Percentiles rank a stretch among this genome's conserved stretches.
Evolutionary conservation across 805 yeast genomes (phyloP).

Genomic region (Tanozyma kutaoensis): DNA sequence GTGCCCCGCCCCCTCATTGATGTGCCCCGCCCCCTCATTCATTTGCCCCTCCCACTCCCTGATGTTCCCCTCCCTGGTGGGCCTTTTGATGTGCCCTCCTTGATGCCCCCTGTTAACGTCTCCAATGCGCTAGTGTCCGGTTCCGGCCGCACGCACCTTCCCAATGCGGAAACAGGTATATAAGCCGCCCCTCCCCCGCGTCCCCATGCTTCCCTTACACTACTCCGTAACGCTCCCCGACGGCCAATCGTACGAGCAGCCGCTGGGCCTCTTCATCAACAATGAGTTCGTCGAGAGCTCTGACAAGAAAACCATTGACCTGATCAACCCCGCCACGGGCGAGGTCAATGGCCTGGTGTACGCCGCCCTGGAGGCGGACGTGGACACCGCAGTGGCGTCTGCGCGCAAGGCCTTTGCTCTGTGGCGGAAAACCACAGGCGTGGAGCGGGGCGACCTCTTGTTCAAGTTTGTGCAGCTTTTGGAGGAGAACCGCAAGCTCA

Average conservation of each 20-base stretch:
- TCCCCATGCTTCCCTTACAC: too few species aligned
- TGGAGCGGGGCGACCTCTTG: conserved; percentile 23
- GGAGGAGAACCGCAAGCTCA: conserved; percentile 13
- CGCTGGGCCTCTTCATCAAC: conserved; percentile 50
- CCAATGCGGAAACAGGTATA: too few species aligned
- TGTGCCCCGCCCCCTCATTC: too few species aligned
- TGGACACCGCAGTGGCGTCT: conserved; percentile 25
- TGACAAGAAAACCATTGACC: conserved; percentile 20
- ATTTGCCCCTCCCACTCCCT: too few species aligned
- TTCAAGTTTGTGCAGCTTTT: conserved; percentile 23
- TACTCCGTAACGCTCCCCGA: conserved; percentile 29
- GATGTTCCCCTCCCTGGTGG: too few species aligned
- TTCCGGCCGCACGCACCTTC: too few species aligned
- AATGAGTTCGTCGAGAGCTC: conserved; percentile 33
- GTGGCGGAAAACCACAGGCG: conserved; percentile 36
- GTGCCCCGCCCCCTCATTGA: too few species aligned
- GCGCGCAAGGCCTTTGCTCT: conserved; percentile 24
- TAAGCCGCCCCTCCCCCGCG: too few species aligned
- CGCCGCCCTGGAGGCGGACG: conserved; percentile 28
- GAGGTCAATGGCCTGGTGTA: conserved; percentile 28
- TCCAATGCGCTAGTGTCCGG: too few species aligned
- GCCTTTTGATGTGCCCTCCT: too few species aligned
- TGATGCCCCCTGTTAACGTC: too few species aligned
- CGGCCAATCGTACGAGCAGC: conserved; percentile 38
- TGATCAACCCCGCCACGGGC: conserved; percentile 29